phyloP scores from a whole-genome alignment of 2,329 filamentous ascomycete species.

The Clarireedia paspali region DNA sequence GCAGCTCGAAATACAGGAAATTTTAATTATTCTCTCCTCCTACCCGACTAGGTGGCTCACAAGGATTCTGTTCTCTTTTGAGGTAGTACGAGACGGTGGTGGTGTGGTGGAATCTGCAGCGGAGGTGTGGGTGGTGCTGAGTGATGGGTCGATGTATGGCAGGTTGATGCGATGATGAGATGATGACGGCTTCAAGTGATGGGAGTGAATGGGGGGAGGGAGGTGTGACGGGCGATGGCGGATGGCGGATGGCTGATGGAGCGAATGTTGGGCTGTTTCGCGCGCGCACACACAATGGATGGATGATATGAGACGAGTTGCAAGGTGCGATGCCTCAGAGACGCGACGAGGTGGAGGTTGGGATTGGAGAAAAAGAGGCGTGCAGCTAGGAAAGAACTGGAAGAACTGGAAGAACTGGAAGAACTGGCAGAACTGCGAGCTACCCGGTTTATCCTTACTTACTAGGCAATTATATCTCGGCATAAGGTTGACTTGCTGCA shows the following conservation, averaged over 20 bases:
- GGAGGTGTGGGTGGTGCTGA: background rate
- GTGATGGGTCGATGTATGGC: background rate
- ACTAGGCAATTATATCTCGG: background rate
- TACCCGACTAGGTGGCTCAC: constrained; percentile 9
- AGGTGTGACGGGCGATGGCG: background rate
- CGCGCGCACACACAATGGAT: too few relatives aligned
- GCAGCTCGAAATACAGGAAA: background rate
- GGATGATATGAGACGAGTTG: too few relatives aligned
- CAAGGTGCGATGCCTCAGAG: background rate
- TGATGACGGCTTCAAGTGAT: background rate
- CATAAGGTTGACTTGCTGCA: background rate
- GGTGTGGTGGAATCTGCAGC: constrained; percentile 1
- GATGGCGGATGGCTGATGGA: background rate
- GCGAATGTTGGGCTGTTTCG: background rate
- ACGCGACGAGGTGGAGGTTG: background rate
- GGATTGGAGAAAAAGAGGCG: background rate
- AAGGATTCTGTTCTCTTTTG: constrained; percentile 2
- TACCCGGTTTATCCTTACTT: too few relatives aligned
- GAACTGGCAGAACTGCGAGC: too few relatives aligned
- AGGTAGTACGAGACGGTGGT: constrained; percentile 2
- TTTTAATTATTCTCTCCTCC: background rate
- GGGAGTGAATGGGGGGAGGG: background rate
- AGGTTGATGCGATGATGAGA: background rate
- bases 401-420: too few relatives aligned
- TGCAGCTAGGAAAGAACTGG: background rate